These are phyloP conservation scores for Malbranchea cinnamomea DNA, from an alignment of 2,329 filamentous ascomycete species.

Conservation along the genomic window DNA sequence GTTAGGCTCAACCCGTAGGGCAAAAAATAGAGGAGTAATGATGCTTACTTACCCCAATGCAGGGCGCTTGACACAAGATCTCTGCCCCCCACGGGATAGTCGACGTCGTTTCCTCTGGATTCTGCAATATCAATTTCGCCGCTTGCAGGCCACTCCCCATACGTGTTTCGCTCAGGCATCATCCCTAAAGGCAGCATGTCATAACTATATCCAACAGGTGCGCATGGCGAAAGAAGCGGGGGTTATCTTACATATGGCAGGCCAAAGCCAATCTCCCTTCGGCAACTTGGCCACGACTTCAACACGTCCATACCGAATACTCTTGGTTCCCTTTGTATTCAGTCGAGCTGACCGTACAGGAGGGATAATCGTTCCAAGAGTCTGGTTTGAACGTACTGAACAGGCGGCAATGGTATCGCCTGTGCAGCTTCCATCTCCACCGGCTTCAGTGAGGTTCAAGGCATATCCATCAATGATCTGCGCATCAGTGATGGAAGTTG, in stretches of 20 bases:
- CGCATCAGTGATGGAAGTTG: constrained; percentile 16
- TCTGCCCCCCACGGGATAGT: constrained; percentile 26
- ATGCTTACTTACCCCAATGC: constrained; percentile 10
- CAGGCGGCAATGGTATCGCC: constrained; percentile 21
- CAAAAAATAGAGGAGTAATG: background rate
- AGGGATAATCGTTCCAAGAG: constrained; percentile 32
- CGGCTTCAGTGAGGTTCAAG: constrained; percentile 27
- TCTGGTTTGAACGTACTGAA: constrained; percentile 28
- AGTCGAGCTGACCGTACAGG: constrained; percentile 37
- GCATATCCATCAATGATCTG: constrained; percentile 14
- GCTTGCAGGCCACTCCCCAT: constrained; percentile 37
- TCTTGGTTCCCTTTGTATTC: constrained; percentile 33
- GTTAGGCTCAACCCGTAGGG: background rate
- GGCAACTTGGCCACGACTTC: constrained; percentile 41
- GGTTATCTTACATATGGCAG: constrained; percentile 28
- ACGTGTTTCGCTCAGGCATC: constrained; percentile 34
- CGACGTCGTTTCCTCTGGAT: constrained; percentile 31
- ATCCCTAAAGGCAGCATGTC: constrained; percentile 24
- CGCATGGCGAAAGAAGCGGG: background rate
- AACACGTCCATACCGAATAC: constrained; percentile 36
- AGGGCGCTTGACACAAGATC: constrained; percentile 24
- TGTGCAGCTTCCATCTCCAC: constrained; percentile 29
- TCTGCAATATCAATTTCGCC: constrained; percentile 42
- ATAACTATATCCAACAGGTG: background rate
- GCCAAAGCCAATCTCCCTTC: constrained; percentile 42